Percentiles rank a stretch among this genome's conserved stretches.
Conservation (phyloP, 2,329 filamentous ascomycete genomes). For the Paecilomyces dactylethromorphus region DNA sequence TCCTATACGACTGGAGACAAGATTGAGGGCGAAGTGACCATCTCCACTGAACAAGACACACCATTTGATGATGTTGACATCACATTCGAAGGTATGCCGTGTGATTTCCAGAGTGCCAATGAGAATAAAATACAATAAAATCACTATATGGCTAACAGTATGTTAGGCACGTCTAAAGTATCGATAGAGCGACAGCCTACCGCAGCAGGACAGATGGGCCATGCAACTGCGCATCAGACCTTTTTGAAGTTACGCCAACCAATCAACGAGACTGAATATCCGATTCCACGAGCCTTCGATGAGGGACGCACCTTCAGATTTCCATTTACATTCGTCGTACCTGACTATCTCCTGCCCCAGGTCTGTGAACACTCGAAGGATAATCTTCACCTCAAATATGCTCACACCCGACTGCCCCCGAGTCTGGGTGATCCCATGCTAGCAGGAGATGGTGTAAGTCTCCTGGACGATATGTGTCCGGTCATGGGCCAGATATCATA, state of each 20-base stretch:
- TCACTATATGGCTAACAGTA: constrained; percentile 1
- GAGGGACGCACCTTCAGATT: constrained; percentile 52
- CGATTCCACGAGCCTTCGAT: constrained; percentile 48
- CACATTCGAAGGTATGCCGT: constrained; percentile 47
- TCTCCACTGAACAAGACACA: constrained; percentile 46
- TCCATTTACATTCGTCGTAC: constrained; percentile 59
- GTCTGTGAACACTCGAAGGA: constrained; percentile 50
- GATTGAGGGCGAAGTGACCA: constrained; percentile 48
- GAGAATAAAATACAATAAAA: too few species aligned
- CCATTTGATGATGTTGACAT: constrained; percentile 54
- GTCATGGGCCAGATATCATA: constrained; percentile 58
- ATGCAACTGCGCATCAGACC: constrained; percentile 49
- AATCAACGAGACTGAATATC: constrained; percentile 47
- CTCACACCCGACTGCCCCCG: constrained; percentile 55
- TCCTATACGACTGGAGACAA: constrained; percentile 53
- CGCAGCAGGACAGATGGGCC: constrained; percentile 46
- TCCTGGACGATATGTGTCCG: constrained; percentile 57
- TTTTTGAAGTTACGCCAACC: constrained; percentile 60
- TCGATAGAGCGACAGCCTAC: constrained; percentile 48
- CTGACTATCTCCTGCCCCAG: constrained; percentile 53
- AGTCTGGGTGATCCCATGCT: constrained; percentile 54
- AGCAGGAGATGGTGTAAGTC: constrained; percentile 41
- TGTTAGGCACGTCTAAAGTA: constrained; percentile 43
- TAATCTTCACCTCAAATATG: constrained; percentile 46
- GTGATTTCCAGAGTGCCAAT: not conserved